phyloP scores from a whole-genome alignment of 331 rosid species.

The Cydonia oblonga region DNA sequence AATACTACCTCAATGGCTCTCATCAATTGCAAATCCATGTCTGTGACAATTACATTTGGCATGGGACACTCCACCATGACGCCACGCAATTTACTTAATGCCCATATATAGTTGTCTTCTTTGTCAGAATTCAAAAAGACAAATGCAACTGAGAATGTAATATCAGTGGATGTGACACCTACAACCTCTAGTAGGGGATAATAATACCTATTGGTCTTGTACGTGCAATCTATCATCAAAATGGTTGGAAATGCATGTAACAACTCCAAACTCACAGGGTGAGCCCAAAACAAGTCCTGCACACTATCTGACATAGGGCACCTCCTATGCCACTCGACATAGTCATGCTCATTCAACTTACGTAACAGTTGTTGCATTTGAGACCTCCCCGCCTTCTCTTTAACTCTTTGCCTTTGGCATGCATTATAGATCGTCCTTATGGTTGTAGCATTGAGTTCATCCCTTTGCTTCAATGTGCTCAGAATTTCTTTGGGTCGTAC shows the following conservation, averaged over 20 bases:
- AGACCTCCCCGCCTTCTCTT: background rate
- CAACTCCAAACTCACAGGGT: constrained; percentile 6
- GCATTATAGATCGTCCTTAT: constrained; percentile 11
- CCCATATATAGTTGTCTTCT: constrained; percentile 7
- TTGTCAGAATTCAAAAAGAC: background rate
- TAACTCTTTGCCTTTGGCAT: constrained; percentile 3
- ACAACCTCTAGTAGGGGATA: constrained; percentile 4
- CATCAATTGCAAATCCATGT: constrained; percentile 2
- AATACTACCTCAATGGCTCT: constrained; percentile 4
- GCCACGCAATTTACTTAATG: background rate
- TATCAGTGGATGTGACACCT: constrained; percentile 5
- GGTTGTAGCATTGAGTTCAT: constrained; percentile 1
- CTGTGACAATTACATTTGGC: constrained; percentile 11
- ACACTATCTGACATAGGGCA: background rate
- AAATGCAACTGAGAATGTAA: constrained; percentile 11
- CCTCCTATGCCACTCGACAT: constrained; percentile 6
- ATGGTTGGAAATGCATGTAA: constrained; percentile 1
- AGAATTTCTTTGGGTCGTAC: constrained; percentile 7
- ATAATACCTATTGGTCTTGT: background rate
- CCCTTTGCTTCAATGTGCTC: constrained; percentile 6
- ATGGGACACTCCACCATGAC: background rate
- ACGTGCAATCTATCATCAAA: constrained; percentile 4
- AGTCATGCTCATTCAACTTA: constrained; percentile 7
- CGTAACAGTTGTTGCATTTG: constrained; percentile 5
- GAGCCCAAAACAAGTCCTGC: constrained; percentile 7